These are phyloP conservation scores for Zasmidium citrigriseum DNA, from an alignment of 2,329 filamentous ascomycete genomes.

Conservation along the genomic window DNA sequence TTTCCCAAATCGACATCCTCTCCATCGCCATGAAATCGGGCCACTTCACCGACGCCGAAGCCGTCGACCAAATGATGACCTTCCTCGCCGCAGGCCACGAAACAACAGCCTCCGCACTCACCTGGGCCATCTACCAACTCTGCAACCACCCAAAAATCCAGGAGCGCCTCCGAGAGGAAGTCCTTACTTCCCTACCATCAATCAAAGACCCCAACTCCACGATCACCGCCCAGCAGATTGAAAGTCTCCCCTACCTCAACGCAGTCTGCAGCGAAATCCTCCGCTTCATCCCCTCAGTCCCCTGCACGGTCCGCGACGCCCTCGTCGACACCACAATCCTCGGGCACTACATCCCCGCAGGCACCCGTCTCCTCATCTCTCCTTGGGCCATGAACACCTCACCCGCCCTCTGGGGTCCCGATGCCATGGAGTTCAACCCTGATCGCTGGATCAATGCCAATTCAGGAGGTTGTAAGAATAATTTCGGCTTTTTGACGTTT, in stretches of 20 bases:
- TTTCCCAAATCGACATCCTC: slow-evolving; percentile 42
- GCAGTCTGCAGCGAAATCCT: slow-evolving; percentile 68
- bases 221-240: slow-evolving; percentile 58
- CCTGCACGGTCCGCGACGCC: slow-evolving; percentile 18
- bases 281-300: slow-evolving; percentile 23
- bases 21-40: slow-evolving; percentile 53
- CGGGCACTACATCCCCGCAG: slow-evolving; percentile 9
- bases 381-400: slow-evolving; percentile 35
- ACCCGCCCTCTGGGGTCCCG: slow-evolving; percentile 32
- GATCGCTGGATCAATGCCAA: slow-evolving; percentile 45
- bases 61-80: slow-evolving; percentile 57
- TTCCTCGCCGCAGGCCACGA: slow-evolving; percentile 65
- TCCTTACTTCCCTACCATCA: slow-evolving; percentile 41
- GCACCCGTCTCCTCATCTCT: slow-evolving; percentile 65
- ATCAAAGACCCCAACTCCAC: slow-evolving; percentile 32
- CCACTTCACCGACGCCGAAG: slow-evolving; percentile 52
- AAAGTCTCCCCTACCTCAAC: slow-evolving; percentile 72
- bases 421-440: slow-evolving; percentile 33
- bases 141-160: slow-evolving; percentile 54
- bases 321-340: slow-evolving; percentile 19
- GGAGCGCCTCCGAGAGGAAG: slow-evolving; percentile 46
- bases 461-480: background rate
- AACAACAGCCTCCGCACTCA: slow-evolving; percentile 72
- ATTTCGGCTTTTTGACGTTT: background rate
- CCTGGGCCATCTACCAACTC: slow-evolving; percentile 72